Evolutionary conservation across 1,139 yeast species (phyloP), one percentile per base, ranked within the genome.

Genomic region (Pichia sp.): DNA sequence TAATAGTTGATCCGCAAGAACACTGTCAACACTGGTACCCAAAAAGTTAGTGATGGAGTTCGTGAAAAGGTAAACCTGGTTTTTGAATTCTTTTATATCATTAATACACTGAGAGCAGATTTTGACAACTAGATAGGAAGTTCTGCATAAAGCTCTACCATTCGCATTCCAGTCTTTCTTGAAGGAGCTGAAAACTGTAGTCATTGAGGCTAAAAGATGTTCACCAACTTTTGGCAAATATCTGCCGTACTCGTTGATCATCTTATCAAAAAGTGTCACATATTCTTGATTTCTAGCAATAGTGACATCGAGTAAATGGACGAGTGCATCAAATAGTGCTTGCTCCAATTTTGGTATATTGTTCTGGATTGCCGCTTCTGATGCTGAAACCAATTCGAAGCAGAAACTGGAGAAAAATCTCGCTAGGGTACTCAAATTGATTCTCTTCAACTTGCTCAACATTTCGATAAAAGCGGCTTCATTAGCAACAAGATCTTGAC

Each of bases 241-340:
- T 18, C 34, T 41, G 10, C 48, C 49, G 40, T 49, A 47, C 12
- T 58, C 47, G 7, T 47, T 40, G 42, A 75, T 62, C 58, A 81
- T 82, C 19, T 73, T 71, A 47, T 81, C 82, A 58, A 83, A 73
- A 62, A 82, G 64, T 56, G 79, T 78, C 45, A 78, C 70, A 66
- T 81, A 81, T 60, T 82, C 86, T 54, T 81, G 84, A 62, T 82
- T 84, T 64, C 82, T 79, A 7, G 86, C 87, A 59, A 83, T 72
- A n/a, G 82, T 74, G 44, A 81, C 74, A 66, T 84, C 88, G 44
- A 85, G 66, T 53, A 83, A 69, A 58, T 82, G 84, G 41, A 83
- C 76, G 44, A 82, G 72, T 1, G 85, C 78, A 60, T 78, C 79
- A 64, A 83, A 83, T 8, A 70, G 62, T 4, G 72, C 63, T 3